Conservation (phyloP, 106 monocot genomes). For the Hemerocallis citrina region DNA sequence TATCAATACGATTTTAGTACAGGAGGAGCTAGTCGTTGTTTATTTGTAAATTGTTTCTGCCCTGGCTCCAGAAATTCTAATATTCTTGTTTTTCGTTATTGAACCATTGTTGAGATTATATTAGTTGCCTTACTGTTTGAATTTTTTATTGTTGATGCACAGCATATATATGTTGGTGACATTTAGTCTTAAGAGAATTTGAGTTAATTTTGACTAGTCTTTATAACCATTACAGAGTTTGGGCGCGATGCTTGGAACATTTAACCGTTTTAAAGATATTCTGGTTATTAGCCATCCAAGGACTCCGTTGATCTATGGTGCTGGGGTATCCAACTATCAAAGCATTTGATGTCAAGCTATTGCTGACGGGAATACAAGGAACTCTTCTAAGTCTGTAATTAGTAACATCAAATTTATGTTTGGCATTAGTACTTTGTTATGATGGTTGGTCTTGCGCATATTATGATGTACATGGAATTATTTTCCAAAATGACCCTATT, state of each 20-base stretch:
- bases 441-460: background rate
- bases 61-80: too few relatives aligned
- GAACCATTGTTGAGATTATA: background rate
- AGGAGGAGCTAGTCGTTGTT: background rate
- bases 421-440: background rate
- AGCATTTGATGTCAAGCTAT: conserved; percentile 1
- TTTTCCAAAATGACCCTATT: too few relatives aligned
- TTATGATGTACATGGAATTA: background rate
- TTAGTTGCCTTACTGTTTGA: background rate
- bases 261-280: conserved; percentile 32
- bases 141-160: background rate
- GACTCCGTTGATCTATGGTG: conserved; percentile 8
- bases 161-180: background rate
- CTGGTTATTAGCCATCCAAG: conserved; percentile 23
- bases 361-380: too few relatives aligned
- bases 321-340: conserved; percentile 10
- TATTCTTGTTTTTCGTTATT: background rate
- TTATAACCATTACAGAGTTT: conserved; percentile 23
- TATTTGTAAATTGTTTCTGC: background rate
- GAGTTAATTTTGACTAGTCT: background rate
- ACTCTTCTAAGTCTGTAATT: too few relatives aligned
- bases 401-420: background rate
- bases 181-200: background rate
- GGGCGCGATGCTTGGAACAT: conserved; percentile 18
- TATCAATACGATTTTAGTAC: background rate